phyloP scores from a whole-genome alignment of 306 rosid species.

The Acacia confusa region DNA sequence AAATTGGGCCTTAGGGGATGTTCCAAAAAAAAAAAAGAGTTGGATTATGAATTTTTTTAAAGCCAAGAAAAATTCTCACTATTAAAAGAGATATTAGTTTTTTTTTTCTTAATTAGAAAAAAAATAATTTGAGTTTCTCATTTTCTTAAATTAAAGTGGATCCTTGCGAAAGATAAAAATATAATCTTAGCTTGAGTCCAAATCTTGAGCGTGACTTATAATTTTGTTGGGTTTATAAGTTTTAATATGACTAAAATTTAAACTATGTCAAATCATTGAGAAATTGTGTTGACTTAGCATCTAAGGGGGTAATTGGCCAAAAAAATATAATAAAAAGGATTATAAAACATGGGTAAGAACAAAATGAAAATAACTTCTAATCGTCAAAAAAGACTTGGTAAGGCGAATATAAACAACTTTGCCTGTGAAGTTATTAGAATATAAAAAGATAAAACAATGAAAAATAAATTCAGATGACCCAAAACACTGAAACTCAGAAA shows the following conservation, averaged over 20 bases:
- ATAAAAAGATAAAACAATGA: not conserved
- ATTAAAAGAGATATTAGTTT: too few relatives aligned
- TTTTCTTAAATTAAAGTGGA: not conserved
- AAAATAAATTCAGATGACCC: not conserved
- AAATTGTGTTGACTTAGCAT: not conserved
- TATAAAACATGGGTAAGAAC: not conserved
- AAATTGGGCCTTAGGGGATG: too few relatives aligned
- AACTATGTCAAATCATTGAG: not conserved
- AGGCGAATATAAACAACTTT: not conserved
- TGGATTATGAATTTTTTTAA: not conserved
- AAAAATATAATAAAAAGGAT: not conserved
- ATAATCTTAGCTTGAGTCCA: not conserved
- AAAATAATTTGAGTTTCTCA: not conserved
- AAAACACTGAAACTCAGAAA: not conserved
- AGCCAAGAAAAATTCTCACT: not conserved
- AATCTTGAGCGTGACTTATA: not conserved
- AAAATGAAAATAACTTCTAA: not conserved
- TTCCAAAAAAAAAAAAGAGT: not conserved
- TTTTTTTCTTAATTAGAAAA: too few relatives aligned
- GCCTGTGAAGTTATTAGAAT: not conserved
- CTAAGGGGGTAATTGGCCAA: not conserved
- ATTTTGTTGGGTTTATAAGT: not conserved
- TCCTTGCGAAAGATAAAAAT: not conserved
- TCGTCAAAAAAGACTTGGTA: not conserved
- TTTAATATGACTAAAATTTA: not conserved